These are phyloP conservation scores for Luvunga scandens DNA, from an alignment of 345 rosid species.

Conservation along the genomic window DNA sequence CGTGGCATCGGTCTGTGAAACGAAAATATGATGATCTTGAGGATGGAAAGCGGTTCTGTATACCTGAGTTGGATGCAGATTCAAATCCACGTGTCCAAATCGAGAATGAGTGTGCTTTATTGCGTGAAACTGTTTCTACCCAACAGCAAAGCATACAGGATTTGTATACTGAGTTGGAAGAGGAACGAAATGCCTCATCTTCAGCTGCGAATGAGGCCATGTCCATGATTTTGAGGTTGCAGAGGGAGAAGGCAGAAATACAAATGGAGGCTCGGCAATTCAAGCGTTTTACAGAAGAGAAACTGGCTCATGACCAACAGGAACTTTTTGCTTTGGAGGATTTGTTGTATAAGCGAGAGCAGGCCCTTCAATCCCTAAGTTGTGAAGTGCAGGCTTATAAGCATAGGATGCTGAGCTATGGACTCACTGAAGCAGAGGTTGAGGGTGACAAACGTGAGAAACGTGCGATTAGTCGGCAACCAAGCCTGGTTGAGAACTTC, in stretches of 20 bases:
- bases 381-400: slow-evolving; percentile 89
- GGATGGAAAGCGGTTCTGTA: slow-evolving; percentile 38
- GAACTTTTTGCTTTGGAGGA: slow-evolving; percentile 75
- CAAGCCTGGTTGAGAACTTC: slow-evolving; percentile 41
- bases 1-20: slow-evolving; percentile 71
- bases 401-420: slow-evolving; percentile 96
- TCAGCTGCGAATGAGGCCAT: slow-evolving; percentile 96
- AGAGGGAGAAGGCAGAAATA: slow-evolving; percentile 93
- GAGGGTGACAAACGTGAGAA: slow-evolving; percentile 59
- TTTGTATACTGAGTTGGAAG: slow-evolving; percentile 69
- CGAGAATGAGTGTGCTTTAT: slow-evolving; percentile 71
- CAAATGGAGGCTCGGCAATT: slow-evolving; percentile 95
- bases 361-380: slow-evolving; percentile 66
- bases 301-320: slow-evolving; percentile 89
- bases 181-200: slow-evolving; percentile 92
- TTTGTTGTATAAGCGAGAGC: slow-evolving; percentile 86
- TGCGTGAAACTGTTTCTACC: slow-evolving; percentile 72
- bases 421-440: slow-evolving; percentile 67
- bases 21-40: slow-evolving; percentile 66
- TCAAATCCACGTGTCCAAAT: slow-evolving; percentile 65
- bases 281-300: slow-evolving; percentile 87
- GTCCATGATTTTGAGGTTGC: slow-evolving; percentile 96
- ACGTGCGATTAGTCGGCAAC: slow-evolving; percentile 34
- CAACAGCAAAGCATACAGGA: slow-evolving; percentile 78
- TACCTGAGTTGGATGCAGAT: slow-evolving; percentile 50